Percentiles rank a stretch among this genome's conserved stretches.
Evolutionary conservation across 106 monocot species (phyloP).

Genomic region (Dendrobium nobile): DNA sequence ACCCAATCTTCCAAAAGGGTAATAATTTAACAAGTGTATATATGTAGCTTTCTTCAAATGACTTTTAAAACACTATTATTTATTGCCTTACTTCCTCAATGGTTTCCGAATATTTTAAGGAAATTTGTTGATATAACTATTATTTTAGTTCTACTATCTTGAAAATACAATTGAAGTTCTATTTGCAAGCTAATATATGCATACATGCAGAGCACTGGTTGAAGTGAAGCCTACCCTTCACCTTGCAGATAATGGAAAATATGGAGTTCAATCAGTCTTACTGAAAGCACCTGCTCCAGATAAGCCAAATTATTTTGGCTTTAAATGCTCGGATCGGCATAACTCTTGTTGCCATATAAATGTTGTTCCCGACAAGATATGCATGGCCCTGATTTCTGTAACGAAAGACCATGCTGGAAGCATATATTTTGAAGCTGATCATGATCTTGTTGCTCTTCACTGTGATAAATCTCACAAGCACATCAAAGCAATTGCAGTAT

Average conservation of each 20-base stretch:
- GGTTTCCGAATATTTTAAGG: neutral
- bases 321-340: slow-evolving; percentile 22
- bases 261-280: neutral
- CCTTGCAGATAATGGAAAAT: slow-evolving; percentile 28
- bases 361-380: slow-evolving; percentile 46
- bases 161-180: neutral
- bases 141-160: neutral
- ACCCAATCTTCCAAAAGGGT: slow-evolving; percentile 67
- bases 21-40: slow-evolving; percentile 2
- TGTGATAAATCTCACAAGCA: slow-evolving; percentile 13
- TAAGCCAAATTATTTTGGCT: slow-evolving; percentile 14
- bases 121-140: neutral
- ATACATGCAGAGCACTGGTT: slow-evolving; percentile 55
- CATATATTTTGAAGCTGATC: slow-evolving; percentile 32
- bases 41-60: neutral
- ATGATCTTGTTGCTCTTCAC: neutral
- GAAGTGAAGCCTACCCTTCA: slow-evolving; percentile 85
- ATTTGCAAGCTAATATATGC: neutral
- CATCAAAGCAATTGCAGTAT: slow-evolving; percentile 36
- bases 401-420: slow-evolving; percentile 36
- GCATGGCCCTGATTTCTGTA: slow-evolving; percentile 48
- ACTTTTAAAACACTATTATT: neutral
- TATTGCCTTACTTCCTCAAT: neutral
- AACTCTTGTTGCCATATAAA: slow-evolving; percentile 50
- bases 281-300: slow-evolving; percentile 1